phyloP scores from a whole-genome alignment of 768 basidiomycete genomes.

The Tulasnella calospora region DNA sequence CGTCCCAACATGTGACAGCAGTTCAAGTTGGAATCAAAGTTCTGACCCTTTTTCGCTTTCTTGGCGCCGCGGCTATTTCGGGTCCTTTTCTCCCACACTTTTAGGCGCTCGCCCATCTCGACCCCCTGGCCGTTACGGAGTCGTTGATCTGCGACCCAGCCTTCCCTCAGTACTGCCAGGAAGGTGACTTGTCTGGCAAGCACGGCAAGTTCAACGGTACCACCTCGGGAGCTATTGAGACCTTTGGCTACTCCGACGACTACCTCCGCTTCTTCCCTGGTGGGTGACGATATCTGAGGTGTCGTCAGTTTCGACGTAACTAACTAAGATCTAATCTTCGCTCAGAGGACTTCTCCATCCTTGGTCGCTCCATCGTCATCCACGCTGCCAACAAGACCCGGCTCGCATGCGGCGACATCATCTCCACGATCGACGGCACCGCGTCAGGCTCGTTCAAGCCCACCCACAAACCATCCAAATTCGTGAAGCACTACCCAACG shows the following conservation, averaged over 20 bases:
- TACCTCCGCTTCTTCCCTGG: conserved; percentile 23
- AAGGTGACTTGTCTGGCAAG: conserved; percentile 23
- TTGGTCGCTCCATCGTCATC: conserved; percentile 24
- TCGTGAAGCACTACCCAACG: conserved; percentile 23
- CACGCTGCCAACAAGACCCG: conserved; percentile 25
- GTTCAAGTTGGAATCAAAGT: background rate
- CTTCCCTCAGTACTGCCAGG: conserved; percentile 24
- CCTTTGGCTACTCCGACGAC: background rate
- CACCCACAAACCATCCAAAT: conserved; percentile 19
- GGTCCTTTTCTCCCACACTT: conserved; percentile 3
- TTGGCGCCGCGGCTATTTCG: background rate
- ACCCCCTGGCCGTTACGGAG: conserved; percentile 5
- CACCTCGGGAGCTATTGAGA: background rate
- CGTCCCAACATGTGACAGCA: background rate
- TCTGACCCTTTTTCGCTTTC: too few species aligned
- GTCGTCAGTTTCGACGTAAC: background rate
- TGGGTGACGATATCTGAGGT: background rate
- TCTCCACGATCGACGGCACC: conserved; percentile 18
- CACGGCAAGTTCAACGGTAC: conserved; percentile 22
- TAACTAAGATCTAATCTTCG: background rate
- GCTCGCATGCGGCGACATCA: conserved; percentile 25
- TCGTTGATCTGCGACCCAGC: conserved; percentile 22
- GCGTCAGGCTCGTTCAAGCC: conserved; percentile 7
- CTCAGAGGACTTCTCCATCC: conserved; percentile 24
- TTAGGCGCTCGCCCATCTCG: conserved; percentile 24